Evolutionary conservation across 495 filamentous ascomycete genomes (phyloP), one percentile per base, ranked within the genome.

Genomic region (Bombardia bombarda): DNA sequence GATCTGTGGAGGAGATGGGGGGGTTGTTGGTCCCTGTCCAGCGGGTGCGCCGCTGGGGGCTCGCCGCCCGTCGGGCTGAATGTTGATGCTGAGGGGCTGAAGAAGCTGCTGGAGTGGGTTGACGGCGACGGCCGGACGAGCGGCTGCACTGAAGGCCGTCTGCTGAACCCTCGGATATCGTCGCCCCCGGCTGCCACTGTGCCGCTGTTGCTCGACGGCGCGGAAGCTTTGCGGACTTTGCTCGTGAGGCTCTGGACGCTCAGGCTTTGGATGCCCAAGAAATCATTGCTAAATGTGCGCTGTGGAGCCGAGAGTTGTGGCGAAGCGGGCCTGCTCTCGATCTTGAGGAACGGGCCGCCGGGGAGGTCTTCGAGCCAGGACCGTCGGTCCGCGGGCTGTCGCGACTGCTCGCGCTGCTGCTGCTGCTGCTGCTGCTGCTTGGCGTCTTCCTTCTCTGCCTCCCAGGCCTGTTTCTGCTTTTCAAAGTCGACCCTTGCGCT

Each of bases 281-380:
- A 65, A 22, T 74, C 70, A 13, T 65, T 61, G 49, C 70, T 74
- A 30, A 68, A 71, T 4, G 70, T 70, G 26, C 70, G 57, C 14
- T 61, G 63, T 7, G 68, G 61, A 7, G 53, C 49, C 13, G 58
- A 49, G 3, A 72, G 49, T 20, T 68, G 58, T 13, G 70, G 70
- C 17, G 70, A 74, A 19, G 63, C 69, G 10, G 69, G 70, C 9
- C 70, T 60, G 44, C 68, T 67, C 3, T 64, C 62, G 35, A 50
- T 65, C 38, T 65, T 67, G 32, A 56, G 24, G 33, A 63, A 64
- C 13, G 65, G 42, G 10, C 49, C 43, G 12, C 57, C 50, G 1
- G 68, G 59, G 0, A 68, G 50, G 31, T 73, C 80, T 43, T 88
- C 83, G 35, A 81, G 70, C 80, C 82, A 90, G 60, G 81, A 88